Evolutionary conservation across 371 early-diverging fungal genomes (phyloP).

Genomic region (Rhizopus sp.): DNA sequence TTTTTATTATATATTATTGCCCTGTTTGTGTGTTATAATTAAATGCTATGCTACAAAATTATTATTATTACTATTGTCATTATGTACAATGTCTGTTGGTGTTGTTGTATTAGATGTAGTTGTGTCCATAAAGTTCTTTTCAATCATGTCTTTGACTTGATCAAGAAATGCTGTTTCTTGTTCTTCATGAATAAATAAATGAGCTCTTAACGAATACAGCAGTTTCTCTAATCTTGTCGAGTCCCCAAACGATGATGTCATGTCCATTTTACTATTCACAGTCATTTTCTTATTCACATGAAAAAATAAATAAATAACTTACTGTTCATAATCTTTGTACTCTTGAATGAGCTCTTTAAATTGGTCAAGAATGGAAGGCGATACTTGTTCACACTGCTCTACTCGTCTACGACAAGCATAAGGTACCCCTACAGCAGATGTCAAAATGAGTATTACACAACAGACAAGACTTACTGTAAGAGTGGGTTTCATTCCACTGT

Average conservation of each 20-base stretch:
- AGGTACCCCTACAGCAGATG: constrained; percentile 37
- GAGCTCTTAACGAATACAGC: constrained; percentile 42
- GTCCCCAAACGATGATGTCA: constrained; percentile 23
- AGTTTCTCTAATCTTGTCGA: constrained; percentile 50
- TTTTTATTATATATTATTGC: constrained; percentile 1
- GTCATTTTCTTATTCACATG: not conserved
- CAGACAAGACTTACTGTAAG: constrained; percentile 44
- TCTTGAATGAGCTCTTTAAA: constrained; percentile 48
- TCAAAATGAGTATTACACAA: not conserved
- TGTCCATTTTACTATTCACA: constrained; percentile 38
- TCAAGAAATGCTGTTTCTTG: constrained; percentile 36
- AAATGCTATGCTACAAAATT: no score
- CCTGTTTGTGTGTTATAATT: not conserved
- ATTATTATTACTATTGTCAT: no score
- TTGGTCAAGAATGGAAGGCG: constrained; percentile 48
- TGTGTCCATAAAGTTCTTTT: constrained; percentile 15
- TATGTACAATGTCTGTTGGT: no score
- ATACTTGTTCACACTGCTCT: constrained; percentile 44
- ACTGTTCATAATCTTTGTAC: constrained; percentile 61
- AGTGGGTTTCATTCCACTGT: constrained; percentile 43
- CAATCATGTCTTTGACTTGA: constrained; percentile 33
- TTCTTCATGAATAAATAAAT: constrained; percentile 41
- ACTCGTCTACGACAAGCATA: constrained; percentile 54
- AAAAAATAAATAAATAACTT: constrained; percentile 32
- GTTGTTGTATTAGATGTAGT: no score